Percentiles rank a stretch among this genome's conserved stretches.
These are phyloP conservation scores for Quercus mongolica DNA, from an alignment of 306 rosid species.

Conservation along the genomic window DNA sequence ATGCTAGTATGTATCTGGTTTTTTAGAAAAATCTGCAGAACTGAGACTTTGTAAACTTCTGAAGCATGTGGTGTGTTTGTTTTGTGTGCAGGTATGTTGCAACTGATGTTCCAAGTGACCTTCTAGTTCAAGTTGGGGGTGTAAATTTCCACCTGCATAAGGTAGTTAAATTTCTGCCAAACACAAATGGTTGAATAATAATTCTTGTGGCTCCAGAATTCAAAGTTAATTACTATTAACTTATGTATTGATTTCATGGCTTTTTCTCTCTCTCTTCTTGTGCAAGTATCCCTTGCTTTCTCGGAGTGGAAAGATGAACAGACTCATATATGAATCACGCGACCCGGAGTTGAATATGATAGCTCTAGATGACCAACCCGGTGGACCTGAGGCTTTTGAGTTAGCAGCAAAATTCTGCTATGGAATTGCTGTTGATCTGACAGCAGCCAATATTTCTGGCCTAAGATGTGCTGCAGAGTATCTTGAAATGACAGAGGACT, in stretches of 20 bases:
- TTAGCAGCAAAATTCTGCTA: conserved; percentile 92
- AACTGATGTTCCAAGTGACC: conserved; percentile 91
- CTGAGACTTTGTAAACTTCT: not conserved
- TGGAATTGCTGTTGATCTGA: conserved; percentile 88
- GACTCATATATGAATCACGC: conserved; percentile 67
- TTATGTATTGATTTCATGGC: not conserved
- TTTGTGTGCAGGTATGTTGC: conserved; percentile 66
- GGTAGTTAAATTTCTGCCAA: conserved; percentile 38
- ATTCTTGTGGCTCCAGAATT: not conserved
- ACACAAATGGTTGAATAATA: not conserved
- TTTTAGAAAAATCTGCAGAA: not conserved
- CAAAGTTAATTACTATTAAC: not conserved
- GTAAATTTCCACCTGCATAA: conserved; percentile 76
- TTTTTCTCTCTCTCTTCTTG: conserved; percentile 12
- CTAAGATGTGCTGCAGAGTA: conserved; percentile 94
- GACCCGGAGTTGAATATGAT: conserved; percentile 63
- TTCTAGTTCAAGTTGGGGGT: conserved; percentile 68
- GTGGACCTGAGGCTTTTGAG: conserved; percentile 85
- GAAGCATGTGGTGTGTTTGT: not conserved
- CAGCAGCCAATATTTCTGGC: conserved; percentile 93
- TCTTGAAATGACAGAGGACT: conserved; percentile 94
- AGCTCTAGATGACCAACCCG: conserved; percentile 80
- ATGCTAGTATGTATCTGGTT: not conserved
- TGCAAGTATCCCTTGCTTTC: conserved; percentile 84
- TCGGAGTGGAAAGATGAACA: conserved; percentile 88